Evolutionary conservation across 768 basidiomycete species (phyloP).

Genomic region (Mycena filopes): DNA sequence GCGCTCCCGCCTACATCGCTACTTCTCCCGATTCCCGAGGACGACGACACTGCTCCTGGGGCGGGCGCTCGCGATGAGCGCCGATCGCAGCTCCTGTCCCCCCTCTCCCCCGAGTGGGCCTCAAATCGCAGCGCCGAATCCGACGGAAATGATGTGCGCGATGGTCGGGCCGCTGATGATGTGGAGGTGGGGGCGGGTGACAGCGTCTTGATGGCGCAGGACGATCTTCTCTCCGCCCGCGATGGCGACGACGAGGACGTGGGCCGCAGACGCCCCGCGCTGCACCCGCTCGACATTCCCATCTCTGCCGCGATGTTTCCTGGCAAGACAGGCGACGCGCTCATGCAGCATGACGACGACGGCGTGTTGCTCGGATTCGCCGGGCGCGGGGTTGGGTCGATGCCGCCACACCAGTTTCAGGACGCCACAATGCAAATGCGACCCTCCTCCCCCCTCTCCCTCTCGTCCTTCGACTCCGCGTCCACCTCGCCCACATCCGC

Average conservation of each 20-base stretch:
- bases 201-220: slow-evolving; percentile 29
- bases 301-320: not conserved
- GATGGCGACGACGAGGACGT: slow-evolving; percentile 16
- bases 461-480: not conserved
- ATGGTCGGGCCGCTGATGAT: too few relatives aligned
- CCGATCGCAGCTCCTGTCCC: slow-evolving; percentile 26
- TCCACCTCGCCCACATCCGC: not conserved
- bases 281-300: slow-evolving; percentile 22
- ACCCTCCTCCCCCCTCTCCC: not conserved
- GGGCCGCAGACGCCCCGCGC: slow-evolving; percentile 4
- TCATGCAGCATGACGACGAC: not conserved
- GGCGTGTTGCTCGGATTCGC: slow-evolving; percentile 18
- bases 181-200: slow-evolving; percentile 10
- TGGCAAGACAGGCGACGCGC: too few relatives aligned
- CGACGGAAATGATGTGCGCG: slow-evolving; percentile 10
- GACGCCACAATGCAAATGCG: slow-evolving; percentile 14
- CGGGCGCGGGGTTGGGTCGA: not conserved
- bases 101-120: slow-evolving; percentile 31
- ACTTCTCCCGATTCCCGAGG: slow-evolving; percentile 26
- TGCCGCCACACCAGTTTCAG: slow-evolving; percentile 1
- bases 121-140: too few relatives aligned
- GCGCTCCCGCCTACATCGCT: slow-evolving; percentile 24
- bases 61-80: not conserved
- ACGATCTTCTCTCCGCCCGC: not conserved
- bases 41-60: slow-evolving; percentile 8